Evolutionary conservation across 768 basidiomycete species (phyloP).

Genomic region (Fibroporia radiculosa): DNA sequence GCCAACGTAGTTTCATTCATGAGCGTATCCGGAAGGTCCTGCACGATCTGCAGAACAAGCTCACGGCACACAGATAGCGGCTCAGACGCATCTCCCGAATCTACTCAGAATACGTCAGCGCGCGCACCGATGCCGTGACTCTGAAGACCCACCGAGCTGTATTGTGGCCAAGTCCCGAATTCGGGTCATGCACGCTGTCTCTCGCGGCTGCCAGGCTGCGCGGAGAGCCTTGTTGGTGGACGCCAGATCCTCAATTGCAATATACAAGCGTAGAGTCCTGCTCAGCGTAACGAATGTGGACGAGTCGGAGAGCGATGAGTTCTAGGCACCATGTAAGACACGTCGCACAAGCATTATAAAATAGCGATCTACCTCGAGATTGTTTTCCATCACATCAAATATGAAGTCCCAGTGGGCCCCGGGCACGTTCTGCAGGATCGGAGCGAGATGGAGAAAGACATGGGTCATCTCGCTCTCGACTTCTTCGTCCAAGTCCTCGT

Average conservation of each 20-base stretch:
- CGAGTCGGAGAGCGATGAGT: constrained; percentile 49
- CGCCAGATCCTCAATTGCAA: constrained; percentile 61
- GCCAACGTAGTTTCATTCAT: constrained; percentile 57
- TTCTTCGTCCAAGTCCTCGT: constrained; percentile 63
- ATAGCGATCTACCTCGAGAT: constrained; percentile 61
- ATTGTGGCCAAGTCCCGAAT: constrained; percentile 54
- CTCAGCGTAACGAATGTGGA: constrained; percentile 54
- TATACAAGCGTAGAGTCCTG: constrained; percentile 61
- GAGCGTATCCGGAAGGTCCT: constrained; percentile 54
- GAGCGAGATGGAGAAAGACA: constrained; percentile 69
- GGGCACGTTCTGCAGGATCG: constrained; percentile 78
- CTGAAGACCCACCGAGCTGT: constrained; percentile 37
- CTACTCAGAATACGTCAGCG: constrained; percentile 6
- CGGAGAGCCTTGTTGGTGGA: constrained; percentile 67
- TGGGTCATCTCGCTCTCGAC: constrained; percentile 72
- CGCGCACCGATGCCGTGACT: not conserved
- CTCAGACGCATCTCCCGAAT: constrained; percentile 27
- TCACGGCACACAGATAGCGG: constrained; percentile 65
- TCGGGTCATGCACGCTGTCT: constrained; percentile 42
- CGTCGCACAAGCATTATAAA: not conserved
- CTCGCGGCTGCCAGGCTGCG: constrained; percentile 58
- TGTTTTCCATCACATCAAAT: constrained; percentile 82
- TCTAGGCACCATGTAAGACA: constrained; percentile 30
- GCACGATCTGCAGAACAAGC: constrained; percentile 59
- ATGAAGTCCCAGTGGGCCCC: constrained; percentile 92